Base-by-base conservation (phyloP, 2,329 filamentous ascomycete species). In the Sordariomycetes sp. region DNA sequence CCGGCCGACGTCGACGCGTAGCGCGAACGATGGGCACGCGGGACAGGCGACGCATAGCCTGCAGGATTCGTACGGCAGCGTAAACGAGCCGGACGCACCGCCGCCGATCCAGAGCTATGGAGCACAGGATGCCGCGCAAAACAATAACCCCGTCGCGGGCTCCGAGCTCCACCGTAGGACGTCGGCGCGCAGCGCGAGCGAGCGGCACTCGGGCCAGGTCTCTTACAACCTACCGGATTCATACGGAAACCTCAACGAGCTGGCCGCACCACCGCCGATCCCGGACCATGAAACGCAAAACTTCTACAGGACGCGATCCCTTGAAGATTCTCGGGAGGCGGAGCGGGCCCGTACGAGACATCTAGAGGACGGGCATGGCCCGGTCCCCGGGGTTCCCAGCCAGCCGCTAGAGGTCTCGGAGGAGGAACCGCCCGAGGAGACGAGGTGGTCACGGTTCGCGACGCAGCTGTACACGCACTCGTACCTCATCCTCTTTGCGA, bases 401-500 rank as follows among this genome's bases (percentile, higher is more conserved):
- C 45, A 50, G 22, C n/a, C 8, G 8, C 20, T 50, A 20, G 45
- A 50, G 22, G 12, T 50, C n/a, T n/a, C n/a, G 42, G 42, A 48
- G 45, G 39, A 45, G 34, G 34, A 36, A 17, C 25, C 22, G 50
- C 32, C 12, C 20, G 12, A n/a, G 25, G 35, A 22, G 55, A 53
- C 45, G 32, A 32, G 24, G 32, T 35, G 22, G 22, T 53, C 56
- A 6, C 56, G 32, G 51, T 25, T 58, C 39, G 56, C 53, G 8
- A 54, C 56, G 8, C 72, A 82, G 64, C 62, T 86, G 60, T 89
- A 90, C 70, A 90, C 85, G 1, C 67, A 90, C 60, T 90, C 89
- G 0, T 89, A 95, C 69, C 80, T 96, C 25, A 76, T 95, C 59
- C 77, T 96, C 65, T 96, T 96, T 70, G 84, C 91, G 20, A 78